phyloP scores from a whole-genome alignment of 2,329 filamentous ascomycete species.

The Beauveria rudraprayagi region DNA sequence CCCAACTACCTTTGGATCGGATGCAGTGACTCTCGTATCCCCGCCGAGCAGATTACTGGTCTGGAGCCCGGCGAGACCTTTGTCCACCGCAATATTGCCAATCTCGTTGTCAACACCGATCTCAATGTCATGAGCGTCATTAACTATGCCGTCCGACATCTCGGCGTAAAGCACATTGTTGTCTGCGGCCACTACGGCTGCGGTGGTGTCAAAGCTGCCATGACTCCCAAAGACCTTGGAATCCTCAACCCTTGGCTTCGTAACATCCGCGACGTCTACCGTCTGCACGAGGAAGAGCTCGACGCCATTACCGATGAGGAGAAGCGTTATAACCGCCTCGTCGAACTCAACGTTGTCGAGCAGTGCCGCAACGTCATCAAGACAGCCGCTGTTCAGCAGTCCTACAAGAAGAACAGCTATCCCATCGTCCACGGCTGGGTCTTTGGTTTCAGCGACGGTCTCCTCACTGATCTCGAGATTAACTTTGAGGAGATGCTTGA shows the following conservation, averaged over 20 bases:
- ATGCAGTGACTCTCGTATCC: conserved; percentile 83
- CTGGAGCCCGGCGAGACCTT: conserved; percentile 86
- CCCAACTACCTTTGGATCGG: conserved; percentile 82
- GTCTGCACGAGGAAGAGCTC: conserved; percentile 62
- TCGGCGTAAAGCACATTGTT: conserved; percentile 74
- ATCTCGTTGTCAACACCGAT: conserved; percentile 73
- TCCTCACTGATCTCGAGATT: conserved; percentile 57
- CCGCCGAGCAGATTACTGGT: conserved; percentile 80
- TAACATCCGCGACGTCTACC: conserved; percentile 67
- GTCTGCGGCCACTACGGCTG: conserved; percentile 75
- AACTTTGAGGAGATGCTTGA: conserved; percentile 49
- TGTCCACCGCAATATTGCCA: conserved; percentile 91
- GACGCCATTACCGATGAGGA: conserved; percentile 52
- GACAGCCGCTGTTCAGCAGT: conserved; percentile 71
- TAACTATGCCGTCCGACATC: conserved; percentile 74
- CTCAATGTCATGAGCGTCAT: conserved; percentile 75
- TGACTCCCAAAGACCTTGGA: conserved; percentile 62
- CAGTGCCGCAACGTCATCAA: conserved; percentile 73
- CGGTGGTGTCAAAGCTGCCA: conserved; percentile 67
- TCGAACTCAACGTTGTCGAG: conserved; percentile 75
- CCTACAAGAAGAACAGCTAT: conserved; percentile 52
- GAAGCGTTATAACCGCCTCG: conserved; percentile 60
- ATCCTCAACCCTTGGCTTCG: conserved; percentile 66
- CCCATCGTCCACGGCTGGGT: conserved; percentile 69
- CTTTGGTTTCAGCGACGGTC: conserved; percentile 59